Evolutionary conservation across 768 basidiomycete genomes (phyloP).

Genomic region (Suillus discolor): DNA sequence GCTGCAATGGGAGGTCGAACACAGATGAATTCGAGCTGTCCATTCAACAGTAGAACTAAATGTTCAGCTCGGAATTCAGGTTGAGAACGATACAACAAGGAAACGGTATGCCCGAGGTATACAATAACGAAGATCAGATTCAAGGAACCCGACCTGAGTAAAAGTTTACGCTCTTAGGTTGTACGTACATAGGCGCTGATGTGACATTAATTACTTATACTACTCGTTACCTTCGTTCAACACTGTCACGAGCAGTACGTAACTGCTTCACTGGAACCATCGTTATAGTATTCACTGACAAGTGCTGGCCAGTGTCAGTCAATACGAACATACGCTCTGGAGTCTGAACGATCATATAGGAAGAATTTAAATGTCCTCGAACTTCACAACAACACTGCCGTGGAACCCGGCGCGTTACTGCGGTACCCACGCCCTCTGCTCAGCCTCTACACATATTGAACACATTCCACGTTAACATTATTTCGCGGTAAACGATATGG

Average conservation of each 20-base stretch:
- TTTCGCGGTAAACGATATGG: conserved; percentile 15
- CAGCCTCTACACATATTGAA: neutral
- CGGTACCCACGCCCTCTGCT: neutral
- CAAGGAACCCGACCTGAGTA: neutral
- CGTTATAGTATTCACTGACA: neutral
- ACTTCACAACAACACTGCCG: too few relatives aligned
- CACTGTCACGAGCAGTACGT: too few relatives aligned
- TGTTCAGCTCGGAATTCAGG: conserved; percentile 5
- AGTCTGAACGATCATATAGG: too few relatives aligned
- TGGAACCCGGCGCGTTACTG: neutral
- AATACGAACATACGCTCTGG: too few relatives aligned
- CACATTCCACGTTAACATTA: neutral
- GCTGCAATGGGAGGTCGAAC: conserved; percentile 69
- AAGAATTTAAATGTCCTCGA: too few relatives aligned
- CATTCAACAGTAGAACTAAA: conserved; percentile 6
- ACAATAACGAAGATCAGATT: neutral
- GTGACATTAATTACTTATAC: too few relatives aligned
- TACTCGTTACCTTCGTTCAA: too few relatives aligned
- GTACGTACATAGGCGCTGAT: too few relatives aligned
- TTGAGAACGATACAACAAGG: neutral
- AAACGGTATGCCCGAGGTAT: neutral
- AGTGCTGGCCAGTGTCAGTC: too few relatives aligned
- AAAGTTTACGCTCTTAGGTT: neutral
- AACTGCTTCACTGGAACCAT: neutral
- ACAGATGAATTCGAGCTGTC: conserved; percentile 70